Evolutionary conservation across 1,284 basidiomycete genomes (phyloP).

Genomic region (Xanthoconium separans): DNA sequence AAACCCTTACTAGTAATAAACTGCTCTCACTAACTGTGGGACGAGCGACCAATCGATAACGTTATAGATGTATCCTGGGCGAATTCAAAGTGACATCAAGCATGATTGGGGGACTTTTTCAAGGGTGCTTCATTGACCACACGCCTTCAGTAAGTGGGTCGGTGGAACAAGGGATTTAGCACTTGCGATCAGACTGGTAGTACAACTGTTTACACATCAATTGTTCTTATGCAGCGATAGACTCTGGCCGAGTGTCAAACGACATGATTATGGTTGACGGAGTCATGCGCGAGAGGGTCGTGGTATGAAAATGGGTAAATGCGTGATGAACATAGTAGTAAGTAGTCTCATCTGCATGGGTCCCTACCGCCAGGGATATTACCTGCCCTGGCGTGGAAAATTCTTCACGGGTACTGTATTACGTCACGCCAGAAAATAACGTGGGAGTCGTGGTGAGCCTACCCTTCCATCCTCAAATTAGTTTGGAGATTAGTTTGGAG

Average conservation of each 20-base stretch:
- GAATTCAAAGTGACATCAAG: too few relatives aligned
- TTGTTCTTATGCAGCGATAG: too few relatives aligned
- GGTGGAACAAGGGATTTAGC: not conserved
- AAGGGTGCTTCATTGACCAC: too few relatives aligned
- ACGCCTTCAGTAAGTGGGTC: too few relatives aligned
- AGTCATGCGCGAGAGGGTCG: not conserved
- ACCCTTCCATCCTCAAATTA: not conserved
- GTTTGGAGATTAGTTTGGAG: too few relatives aligned
- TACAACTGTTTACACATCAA: too few relatives aligned
- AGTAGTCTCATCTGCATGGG: not conserved
- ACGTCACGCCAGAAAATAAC: not conserved
- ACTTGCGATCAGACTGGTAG: not conserved
- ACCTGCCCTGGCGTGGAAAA: not conserved
- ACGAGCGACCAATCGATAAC: not conserved
- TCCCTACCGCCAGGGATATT: constrained; percentile 5
- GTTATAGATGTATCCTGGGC: too few relatives aligned
- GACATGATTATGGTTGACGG: too few relatives aligned
- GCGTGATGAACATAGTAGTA: too few relatives aligned
- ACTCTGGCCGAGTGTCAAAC: too few relatives aligned
- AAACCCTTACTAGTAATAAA: not conserved
- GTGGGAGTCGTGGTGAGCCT: not conserved
- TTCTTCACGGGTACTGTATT: not conserved
- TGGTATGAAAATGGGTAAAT: not conserved
- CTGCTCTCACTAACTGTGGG: not conserved
- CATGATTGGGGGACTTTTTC: too few relatives aligned